phyloP scores from a whole-genome alignment of 805 yeast genomes.

The Jamesozyma lodderae region DNA sequence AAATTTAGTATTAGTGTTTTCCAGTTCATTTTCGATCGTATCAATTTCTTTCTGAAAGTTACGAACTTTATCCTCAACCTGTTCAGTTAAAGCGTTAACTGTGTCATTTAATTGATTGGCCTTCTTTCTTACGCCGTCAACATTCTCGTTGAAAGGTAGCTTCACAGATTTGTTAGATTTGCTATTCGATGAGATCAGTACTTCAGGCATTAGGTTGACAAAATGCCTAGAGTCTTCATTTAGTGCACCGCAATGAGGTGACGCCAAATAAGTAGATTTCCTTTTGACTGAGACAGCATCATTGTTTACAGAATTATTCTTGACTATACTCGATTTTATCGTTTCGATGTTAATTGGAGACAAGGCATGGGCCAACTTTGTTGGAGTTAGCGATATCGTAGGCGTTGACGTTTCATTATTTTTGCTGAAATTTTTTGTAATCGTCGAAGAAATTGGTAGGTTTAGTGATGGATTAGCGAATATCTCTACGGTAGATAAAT shows the following conservation, averaged over 20 bases:
- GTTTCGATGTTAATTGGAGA: constrained; percentile 1
- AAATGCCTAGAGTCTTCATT: constrained; percentile 4
- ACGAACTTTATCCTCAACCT: constrained; percentile 1
- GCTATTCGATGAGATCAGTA: neutral
- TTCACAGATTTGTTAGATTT: neutral
- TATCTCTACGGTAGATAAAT: constrained; percentile 4
- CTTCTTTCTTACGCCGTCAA: neutral
- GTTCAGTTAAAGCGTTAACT: neutral
- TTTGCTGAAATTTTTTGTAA: constrained; percentile 4
- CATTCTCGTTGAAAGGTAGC: neutral
- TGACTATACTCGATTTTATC: neutral
- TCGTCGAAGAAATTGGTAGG: constrained; percentile 1
- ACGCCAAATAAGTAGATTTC: neutral
- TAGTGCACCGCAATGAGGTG: constrained; percentile 2
- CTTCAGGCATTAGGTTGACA: constrained; percentile 1
- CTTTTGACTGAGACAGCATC: no score
- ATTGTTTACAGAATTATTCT: no score
- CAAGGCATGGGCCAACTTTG: neutral
- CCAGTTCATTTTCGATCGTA: neutral
- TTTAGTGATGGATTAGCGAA: constrained; percentile 2
- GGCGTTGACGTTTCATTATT: neutral
- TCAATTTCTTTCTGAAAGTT: neutral
- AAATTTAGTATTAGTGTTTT: neutral
- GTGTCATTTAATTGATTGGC: constrained; percentile 2
- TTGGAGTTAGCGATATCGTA: neutral